Evolutionary conservation across 176 grass and related monocot species (phyloP).

Genomic region (Lolium perenne): DNA sequence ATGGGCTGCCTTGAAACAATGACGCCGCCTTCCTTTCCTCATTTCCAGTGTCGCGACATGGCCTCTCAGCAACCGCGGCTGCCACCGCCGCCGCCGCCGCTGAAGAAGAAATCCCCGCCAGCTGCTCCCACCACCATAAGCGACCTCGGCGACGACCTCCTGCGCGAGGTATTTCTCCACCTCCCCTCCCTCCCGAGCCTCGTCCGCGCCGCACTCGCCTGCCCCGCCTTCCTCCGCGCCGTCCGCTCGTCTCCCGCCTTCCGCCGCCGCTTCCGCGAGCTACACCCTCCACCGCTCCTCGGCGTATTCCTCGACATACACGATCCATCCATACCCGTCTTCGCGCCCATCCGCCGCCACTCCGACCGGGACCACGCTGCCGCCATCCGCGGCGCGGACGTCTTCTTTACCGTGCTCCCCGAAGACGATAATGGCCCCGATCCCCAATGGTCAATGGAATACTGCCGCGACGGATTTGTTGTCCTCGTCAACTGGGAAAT

Average conservation of each 20-base stretch:
- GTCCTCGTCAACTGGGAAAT: background rate
- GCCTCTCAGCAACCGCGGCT: background rate
- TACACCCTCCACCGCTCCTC: background rate
- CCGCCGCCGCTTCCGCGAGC: background rate
- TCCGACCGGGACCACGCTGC: background rate
- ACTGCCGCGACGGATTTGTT: background rate
- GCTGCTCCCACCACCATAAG: background rate
- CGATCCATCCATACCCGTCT: background rate
- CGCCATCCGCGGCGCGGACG: background rate
- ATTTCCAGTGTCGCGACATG: background rate
- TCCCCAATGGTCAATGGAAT: background rate
- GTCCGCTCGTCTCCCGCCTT: background rate
- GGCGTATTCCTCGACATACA: background rate
- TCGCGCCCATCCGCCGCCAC: background rate
- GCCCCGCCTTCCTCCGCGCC: background rate
- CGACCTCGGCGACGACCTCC: background rate
- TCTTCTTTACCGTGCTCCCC: slow-evolving; percentile 15
- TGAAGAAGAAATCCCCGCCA: background rate
- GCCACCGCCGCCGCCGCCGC: background rate
- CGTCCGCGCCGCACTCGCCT: background rate
- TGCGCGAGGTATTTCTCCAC: background rate
- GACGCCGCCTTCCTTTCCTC: background rate
- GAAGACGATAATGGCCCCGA: background rate
- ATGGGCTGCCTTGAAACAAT: background rate
- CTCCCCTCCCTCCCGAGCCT: background rate